Conservation (phyloP, 2,329 filamentous ascomycete genomes). For the Lecanicillium sp. region DNA sequence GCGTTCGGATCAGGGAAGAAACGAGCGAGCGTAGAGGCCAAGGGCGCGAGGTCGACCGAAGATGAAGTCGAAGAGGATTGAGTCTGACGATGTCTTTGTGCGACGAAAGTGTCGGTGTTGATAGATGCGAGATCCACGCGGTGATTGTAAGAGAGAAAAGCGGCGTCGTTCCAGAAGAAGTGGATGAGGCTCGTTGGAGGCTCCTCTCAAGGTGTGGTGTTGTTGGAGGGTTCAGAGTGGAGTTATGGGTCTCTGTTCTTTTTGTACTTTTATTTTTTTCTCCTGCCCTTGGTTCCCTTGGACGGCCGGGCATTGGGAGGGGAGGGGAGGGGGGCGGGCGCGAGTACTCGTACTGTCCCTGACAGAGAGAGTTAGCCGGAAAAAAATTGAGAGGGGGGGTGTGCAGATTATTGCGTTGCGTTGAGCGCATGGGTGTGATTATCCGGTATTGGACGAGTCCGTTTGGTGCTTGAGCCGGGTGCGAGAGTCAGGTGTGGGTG, state of each 20-base stretch:
- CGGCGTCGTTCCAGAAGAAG: conserved; percentile 10
- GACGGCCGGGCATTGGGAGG: conserved; percentile 2
- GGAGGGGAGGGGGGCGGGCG: conserved; percentile 4
- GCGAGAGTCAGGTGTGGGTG: too few species aligned
- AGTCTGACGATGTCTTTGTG: conserved; percentile 2
- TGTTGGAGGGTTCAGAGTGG: conserved; percentile 11
- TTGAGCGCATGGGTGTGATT: too few species aligned
- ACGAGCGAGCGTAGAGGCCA: background rate
- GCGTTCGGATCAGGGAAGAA: conserved; percentile 1
- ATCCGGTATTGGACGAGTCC: too few species aligned
- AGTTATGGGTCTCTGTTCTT: conserved; percentile 8
- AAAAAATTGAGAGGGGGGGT: background rate
- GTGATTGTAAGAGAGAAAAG: conserved; percentile 8
- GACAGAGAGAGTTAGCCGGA: conserved; percentile 1
- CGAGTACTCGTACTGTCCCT: background rate
- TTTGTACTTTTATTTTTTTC: conserved; percentile 9
- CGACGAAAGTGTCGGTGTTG: conserved; percentile 2
- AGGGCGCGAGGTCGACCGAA: conserved; percentile 3
- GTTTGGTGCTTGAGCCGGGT: too few species aligned
- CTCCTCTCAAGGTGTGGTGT: conserved; percentile 8
- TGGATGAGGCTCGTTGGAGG: conserved; percentile 10
- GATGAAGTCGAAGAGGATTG: background rate
- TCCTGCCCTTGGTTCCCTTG: conserved; percentile 3
- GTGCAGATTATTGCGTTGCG: background rate
- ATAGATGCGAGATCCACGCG: conserved; percentile 6